Evolutionary conservation across 2,329 filamentous ascomycete genomes (phyloP), one percentile per base, ranked within the genome.

Genomic region (Allantophomopsis cytisporea): DNA sequence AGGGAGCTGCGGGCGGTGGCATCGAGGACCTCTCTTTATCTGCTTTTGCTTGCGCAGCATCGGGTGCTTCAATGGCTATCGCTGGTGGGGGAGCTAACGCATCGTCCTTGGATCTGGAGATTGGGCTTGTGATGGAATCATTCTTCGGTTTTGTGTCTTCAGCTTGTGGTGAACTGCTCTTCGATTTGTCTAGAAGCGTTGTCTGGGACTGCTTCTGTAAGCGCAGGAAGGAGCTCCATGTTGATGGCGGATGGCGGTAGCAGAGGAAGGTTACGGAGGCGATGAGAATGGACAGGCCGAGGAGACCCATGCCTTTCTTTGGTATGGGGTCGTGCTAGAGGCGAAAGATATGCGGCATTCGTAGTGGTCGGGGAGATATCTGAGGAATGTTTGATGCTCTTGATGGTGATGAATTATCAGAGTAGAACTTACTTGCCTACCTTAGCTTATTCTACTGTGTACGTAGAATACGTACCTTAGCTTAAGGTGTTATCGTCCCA

Each of bases 261-360:
- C 69, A 59, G 45, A 79, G 56, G 50, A 69, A 71, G 35, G 78
- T 64, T 40, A 79, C 59, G 1, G 75, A 75, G 34, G 69, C 75
- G 46, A 80, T 55, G 50, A 80, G 63, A 45, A 81, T 61, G n/a
- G 75, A 75, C 45, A 79, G 57, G 46, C 72, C 75, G 45, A 80
- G 50, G 50, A 76, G 55, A 45, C 63, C 69, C 73, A 78, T 78
- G 39, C 40, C 50, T 15, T 28, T n/a, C 18, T 18, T 14, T 28
- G 23, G 7, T 28, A 12, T 28, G 7, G 23, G 10, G 11, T n/a
- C n/a, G n/a, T 20, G 11, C 23, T 28, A 28, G 11, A 10, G 5
- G 23, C 8, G 23, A 12, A 28, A 12, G 23, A 28, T 28, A 8
- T 10, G 8, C 23, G 10, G 23, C 11, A 28, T 28, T 10, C 23